phyloP scores from a whole-genome alignment of 306 rosid genomes.

The Betula pendula region DNA sequence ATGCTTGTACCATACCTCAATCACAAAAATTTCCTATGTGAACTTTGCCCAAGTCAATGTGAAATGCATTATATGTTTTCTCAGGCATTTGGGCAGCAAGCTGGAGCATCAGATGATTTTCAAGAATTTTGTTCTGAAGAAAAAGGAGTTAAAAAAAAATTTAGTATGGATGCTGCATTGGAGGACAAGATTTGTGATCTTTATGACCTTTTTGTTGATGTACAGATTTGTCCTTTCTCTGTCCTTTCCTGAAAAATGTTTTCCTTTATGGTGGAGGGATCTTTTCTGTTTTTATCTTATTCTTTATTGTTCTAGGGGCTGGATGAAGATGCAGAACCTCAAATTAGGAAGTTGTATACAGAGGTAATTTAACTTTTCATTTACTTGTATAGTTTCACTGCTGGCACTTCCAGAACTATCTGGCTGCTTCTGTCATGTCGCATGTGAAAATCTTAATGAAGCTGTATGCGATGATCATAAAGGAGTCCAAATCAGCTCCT shows the following conservation, averaged over 20 bases:
- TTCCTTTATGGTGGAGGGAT: conserved; percentile 15
- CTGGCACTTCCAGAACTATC: conserved; percentile 7
- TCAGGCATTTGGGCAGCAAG: conserved; percentile 59
- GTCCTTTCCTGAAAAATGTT: conserved; percentile 22
- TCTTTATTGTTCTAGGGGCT: conserved; percentile 70
- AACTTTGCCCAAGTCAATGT: conserved; percentile 23
- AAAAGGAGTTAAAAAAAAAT: conserved; percentile 58
- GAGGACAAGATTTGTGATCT: conserved; percentile 99
- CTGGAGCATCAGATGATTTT: conserved; percentile 59
- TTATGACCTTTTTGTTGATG: conserved; percentile 95
- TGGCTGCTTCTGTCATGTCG: conserved; percentile 24
- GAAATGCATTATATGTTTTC: conserved; percentile 32
- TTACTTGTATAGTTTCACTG: conserved; percentile 6
- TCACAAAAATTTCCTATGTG: conserved; percentile 1
- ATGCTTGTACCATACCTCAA: conserved; percentile 19
- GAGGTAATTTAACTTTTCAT: conserved; percentile 60
- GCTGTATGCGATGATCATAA: conserved; percentile 18
- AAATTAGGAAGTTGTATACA: conserved; percentile 78
- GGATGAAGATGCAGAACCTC: conserved; percentile 94
- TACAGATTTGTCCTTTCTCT: conserved; percentile 41
- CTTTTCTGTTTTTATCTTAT: conserved; percentile 28
- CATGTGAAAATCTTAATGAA: conserved; percentile 3
- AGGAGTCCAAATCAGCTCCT: conserved; percentile 20
- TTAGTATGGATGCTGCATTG: conserved; percentile 73
- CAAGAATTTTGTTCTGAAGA: conserved; percentile 69